Base-by-base conservation (phyloP, 2,329 filamentous ascomycete species). In the Xylariaceae sp. region DNA sequence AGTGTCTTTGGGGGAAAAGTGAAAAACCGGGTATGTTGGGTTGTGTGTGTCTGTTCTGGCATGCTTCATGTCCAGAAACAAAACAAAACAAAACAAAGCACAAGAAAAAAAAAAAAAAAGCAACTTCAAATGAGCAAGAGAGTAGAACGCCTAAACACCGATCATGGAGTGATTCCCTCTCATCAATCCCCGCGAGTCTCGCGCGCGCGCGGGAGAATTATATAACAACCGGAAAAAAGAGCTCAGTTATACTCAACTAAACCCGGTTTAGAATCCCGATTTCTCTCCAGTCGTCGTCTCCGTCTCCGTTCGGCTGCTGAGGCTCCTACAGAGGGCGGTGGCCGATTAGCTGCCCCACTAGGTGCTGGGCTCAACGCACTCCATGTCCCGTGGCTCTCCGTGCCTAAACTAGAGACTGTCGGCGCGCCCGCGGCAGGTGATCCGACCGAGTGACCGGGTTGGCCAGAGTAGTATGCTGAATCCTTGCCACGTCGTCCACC, bases 391-490 rank as follows among this genome's bases (percentile, higher is more conserved):
- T 80, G 78, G 58, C 73, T 76, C 47, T 64, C 68, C 39, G 68
- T 78, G 42, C 70, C 77, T 11, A 76, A 59, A 57, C 74, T 79
- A 46, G 79, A 80, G 42, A 77, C 69, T 3, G 78, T 78, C 35
- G 69, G 69, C 2, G 69, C 71, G 0, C 71, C 71, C 12, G 70
- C 67, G 1, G 74, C 71, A 1, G 74, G 71, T 6, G 65, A 64
- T 31, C 60, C 59, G 1, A 72, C 74, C n/a, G 74, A 72, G 12
- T 74, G 73, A 2, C 74, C 72, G 2, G 75, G 70, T 56, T 72
- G 70, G 5, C 79, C 80, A 2, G 80, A 82, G 64, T 83, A 85
- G 62, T 85, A 85, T 6, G 80, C 80, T 44, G 80, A 83, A 64
- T 86, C 83, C 62, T 84, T 85, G 2, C 70, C 68, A 8, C 75